Evolutionary conservation across 208 protist species (phyloP).

Genomic region (Acanthamoeba divionensis): DNA sequence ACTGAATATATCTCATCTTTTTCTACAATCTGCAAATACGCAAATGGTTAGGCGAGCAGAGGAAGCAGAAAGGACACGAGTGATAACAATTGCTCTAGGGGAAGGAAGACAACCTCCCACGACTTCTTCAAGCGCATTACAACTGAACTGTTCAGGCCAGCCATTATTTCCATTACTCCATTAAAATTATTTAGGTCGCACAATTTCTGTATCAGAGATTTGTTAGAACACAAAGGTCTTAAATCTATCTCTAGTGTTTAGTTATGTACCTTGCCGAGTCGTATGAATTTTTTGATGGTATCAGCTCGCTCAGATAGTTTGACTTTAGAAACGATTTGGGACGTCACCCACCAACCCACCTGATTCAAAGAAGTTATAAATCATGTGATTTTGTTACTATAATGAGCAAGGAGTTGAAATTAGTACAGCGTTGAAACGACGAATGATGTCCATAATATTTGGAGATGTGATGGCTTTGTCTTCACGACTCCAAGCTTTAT

Average conservation of each 20-base stretch:
- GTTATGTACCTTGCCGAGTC: background rate
- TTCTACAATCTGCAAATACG: background rate
- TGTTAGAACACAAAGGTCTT: no score
- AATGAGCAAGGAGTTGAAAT: background rate
- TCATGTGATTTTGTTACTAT: background rate
- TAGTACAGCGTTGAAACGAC: constrained; percentile 30
- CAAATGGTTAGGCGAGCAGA: background rate
- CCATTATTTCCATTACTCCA: constrained; percentile 36
- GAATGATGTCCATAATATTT: constrained; percentile 27
- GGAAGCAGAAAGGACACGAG: background rate
- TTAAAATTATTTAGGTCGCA: constrained; percentile 28
- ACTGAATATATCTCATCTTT: background rate
- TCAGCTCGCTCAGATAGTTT: constrained; percentile 24
- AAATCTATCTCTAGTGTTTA: no score
- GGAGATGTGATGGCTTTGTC: constrained; percentile 1
- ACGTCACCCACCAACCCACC: constrained; percentile 22
- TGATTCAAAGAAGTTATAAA: background rate
- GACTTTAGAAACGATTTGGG: constrained; percentile 20
- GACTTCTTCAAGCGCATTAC: background rate
- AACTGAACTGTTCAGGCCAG: background rate
- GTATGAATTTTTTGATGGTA: constrained; percentile 14
- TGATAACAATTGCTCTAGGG: background rate
- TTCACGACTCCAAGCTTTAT: constrained; percentile 34
- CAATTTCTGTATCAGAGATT: constrained; percentile 36
- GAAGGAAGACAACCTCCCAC: background rate